phyloP scores from a whole-genome alignment of 1,284 basidiomycete species.

The Cutaneotrichosporon sp. region DNA sequence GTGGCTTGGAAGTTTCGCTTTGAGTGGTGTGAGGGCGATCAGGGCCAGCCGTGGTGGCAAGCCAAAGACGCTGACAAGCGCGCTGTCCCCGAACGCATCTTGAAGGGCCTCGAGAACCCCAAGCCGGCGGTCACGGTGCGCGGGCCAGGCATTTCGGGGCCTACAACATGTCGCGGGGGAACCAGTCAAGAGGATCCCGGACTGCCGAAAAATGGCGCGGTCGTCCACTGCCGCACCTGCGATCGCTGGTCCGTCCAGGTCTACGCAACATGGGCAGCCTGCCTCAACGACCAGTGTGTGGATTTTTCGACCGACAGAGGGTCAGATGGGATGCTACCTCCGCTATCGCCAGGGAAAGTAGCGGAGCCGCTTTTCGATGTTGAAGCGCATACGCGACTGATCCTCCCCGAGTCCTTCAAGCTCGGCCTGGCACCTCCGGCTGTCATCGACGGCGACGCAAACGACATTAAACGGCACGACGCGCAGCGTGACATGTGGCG shows the following conservation, averaged over 20 bases:
- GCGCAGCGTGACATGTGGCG: slow-evolving; percentile 33
- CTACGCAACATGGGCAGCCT: slow-evolving; percentile 11
- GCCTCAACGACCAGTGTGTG: slow-evolving; percentile 18
- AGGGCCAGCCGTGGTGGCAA: slow-evolving; percentile 38
- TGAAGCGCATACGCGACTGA: too few species aligned
- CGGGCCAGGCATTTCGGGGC: slow-evolving; percentile 13
- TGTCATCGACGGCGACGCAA: slow-evolving; percentile 14
- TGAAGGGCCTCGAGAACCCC: slow-evolving; percentile 3
- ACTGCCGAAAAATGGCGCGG: too few species aligned
- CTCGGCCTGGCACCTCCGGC: background rate
- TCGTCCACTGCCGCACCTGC: slow-evolving; percentile 2
- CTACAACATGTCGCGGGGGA: slow-evolving; percentile 17
- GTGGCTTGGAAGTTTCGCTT: slow-evolving; percentile 41
- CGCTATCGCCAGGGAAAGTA: background rate
- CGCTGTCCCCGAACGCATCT: too few species aligned
- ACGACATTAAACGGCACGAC: slow-evolving; percentile 1
- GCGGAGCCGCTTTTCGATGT: background rate
- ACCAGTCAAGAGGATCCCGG: background rate
- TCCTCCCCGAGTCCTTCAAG: background rate
- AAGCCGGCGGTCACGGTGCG: slow-evolving; percentile 2
- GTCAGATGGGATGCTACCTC: too few species aligned
- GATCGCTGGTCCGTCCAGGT: slow-evolving; percentile 4
- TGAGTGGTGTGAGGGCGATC: slow-evolving; percentile 34
- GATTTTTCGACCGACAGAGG: too few species aligned
- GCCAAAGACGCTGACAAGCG: background rate